Base-by-base conservation (phyloP, 2,329 filamentous ascomycete species). In the Pseudogymnoascus sp. region DNA sequence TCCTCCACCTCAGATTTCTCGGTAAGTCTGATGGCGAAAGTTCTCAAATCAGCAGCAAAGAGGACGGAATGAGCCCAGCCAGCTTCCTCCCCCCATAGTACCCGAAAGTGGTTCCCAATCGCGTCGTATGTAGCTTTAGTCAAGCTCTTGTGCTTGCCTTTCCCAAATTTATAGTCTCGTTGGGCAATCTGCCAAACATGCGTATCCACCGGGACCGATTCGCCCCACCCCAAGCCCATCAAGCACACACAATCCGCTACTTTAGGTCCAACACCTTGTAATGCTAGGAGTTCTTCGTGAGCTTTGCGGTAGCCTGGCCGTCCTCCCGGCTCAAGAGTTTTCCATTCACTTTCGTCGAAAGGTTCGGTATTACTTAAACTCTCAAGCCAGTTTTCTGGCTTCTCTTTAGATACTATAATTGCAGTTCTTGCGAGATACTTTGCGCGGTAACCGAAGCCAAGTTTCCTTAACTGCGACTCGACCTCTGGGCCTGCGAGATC, bases 101-200 rank as follows among this genome's bases (percentile, higher is more conserved):
- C 81, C 62, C 94, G 84, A 70, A 99, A 99, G 69, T 95, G 89
- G 66, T 96, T 90, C 0, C 90, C 94, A 12, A 99, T 86, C 0
- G 91, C 90, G 72, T 94, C 88, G 71, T 99, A 97, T 66, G 91
- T 92, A 41, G 82, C 84, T 71, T 95, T 95, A 12, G 89, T 97
- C 65, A 99, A 81, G 55, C 91, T 93, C 71, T 92, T 93, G 65
- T 89, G 81, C 71, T 91, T 93, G 7, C 84, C 85, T 69, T 87
- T 90, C 5, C 91, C 90, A 69, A 99, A 96, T 63, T 88, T 92
- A 77, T 99, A 99, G 74, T 99, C 94, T 61, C 94, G 83, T 73
- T 95, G 91, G 0, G 94, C 95, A 71, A 99, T 97, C 78, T 97
- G 92, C 93, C 92, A 97, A 10, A 99, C 91, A 75, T 99, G 95